A percentile compares a stretch with the other conserved stretches of the same genome.
These are phyloP conservation scores for Silene conica DNA, from an alignment of 148 eudicot genomes.

Conservation along the genomic window DNA sequence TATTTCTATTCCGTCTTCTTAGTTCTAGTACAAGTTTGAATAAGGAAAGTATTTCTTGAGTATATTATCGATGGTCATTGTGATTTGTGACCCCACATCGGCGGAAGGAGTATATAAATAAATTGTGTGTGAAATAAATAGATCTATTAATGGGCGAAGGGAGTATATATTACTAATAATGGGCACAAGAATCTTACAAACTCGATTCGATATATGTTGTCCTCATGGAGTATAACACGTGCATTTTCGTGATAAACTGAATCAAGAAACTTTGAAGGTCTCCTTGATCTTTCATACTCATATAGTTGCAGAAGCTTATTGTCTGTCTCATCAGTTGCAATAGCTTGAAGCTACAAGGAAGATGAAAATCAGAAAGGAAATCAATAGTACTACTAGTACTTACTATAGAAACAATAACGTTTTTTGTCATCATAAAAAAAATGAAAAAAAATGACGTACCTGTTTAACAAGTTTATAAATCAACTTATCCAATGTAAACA, in stretches of 20 bases:
- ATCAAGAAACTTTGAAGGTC: conserved; percentile 54
- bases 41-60: not conserved
- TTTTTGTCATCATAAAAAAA: not conserved
- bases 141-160: not conserved
- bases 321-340: conserved; percentile 78
- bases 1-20: too few relatives aligned
- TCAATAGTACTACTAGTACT: not conserved
- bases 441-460: conserved; percentile 32
- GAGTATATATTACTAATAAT: not conserved
- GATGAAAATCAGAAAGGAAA: conserved; percentile 11
- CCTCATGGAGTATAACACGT: conserved; percentile 80
- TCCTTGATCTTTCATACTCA: conserved; percentile 81
- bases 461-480: conserved; percentile 91
- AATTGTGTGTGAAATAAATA: not conserved
- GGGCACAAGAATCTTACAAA: conserved; percentile 51
- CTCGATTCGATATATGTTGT: conserved; percentile 83
- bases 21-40: not conserved
- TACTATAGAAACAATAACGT: too few relatives aligned
- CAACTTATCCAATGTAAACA: conserved; percentile 92
- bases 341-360: conserved; percentile 76
- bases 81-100: too few relatives aligned
- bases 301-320: conserved; percentile 71
- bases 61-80: not conserved
- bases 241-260: conserved; percentile 83
- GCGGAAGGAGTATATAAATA: not conserved